Base-by-base conservation (phyloP, 2,329 filamentous ascomycete species). In the Zasmidium citrigriseum region DNA sequence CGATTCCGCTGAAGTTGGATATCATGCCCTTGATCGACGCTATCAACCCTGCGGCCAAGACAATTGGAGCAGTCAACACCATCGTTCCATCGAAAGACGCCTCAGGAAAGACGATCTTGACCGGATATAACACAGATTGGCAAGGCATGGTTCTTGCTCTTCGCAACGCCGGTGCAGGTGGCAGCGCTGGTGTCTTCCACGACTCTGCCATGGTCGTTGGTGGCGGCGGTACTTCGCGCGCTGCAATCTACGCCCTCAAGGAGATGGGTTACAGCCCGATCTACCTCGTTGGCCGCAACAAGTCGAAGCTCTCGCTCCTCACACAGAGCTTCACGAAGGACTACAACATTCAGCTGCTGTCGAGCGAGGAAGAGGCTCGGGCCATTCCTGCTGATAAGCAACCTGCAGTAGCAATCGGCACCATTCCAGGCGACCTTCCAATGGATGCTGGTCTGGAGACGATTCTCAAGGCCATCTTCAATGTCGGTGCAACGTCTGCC, bases 71-170 rank as follows among this genome's bases (percentile, higher is more conserved):
- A 2, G 89, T 98, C 63, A 99, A 99, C 78, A 99, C 95, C 18
- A 89, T 99, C 68, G 85, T 96, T 24, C 87, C 89, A 0, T 65
- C 65, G 14, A 70, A 71, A 23, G 72, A 76, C 7, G 78, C 73
- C 2, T 60, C 67, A 18, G 76, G 50, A 65, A 75, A 66, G 65
- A 78, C 63, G 3, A 59, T 67, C 24, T 84, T 98, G 2, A 74
- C 90, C 16, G 95, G 95, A 46, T 90, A 93, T 72, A 99, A 99
- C 76, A 99, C 95, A 12, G 95, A 99, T 78, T 99, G 92, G 89
- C 84, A 86, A 69, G 95, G 95, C 62, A 99, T 99, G 86, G 86
- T 89, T 2, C 85, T 89, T 66, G 88, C 90, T 2, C 83, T 99
- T 20, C 85, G 83, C 57, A 84, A 85, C 45, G 87, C 86, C 1